phyloP scores from a whole-genome alignment of 345 rosid species.

The Hibiscus mutabilis region DNA sequence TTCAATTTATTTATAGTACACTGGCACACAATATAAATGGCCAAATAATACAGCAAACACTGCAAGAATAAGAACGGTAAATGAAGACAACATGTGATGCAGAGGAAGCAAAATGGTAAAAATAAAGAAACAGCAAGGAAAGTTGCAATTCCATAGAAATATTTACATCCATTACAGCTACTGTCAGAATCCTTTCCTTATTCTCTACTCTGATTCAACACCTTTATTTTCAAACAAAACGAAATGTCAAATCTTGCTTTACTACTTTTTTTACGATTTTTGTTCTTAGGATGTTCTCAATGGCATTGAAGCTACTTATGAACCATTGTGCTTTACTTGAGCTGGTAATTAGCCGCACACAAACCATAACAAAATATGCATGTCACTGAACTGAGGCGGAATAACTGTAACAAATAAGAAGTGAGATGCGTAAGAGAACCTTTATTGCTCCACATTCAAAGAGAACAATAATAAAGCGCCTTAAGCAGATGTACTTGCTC shows the following conservation, averaged over 20 bases:
- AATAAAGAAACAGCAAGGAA: neutral
- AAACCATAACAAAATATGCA: neutral
- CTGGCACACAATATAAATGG: neutral
- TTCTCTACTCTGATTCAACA: neutral
- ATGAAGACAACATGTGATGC: neutral
- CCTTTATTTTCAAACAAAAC: constrained; percentile 4
- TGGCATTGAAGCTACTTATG: neutral
- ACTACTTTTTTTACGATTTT: neutral
- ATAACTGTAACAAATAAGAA: constrained; percentile 8
- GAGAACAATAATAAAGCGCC: constrained; percentile 85
- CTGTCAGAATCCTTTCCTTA: neutral
- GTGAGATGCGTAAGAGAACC: constrained; percentile 35
- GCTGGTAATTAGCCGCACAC: neutral
- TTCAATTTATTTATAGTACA: neutral
- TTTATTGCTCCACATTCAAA: constrained; percentile 75
- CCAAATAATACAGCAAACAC: neutral
- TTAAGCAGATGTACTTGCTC: constrained; percentile 84
- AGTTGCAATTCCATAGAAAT: neutral
- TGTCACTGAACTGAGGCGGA: neutral
- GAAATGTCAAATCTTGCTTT: constrained; percentile 2
- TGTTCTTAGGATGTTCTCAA: neutral
- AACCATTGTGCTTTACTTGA: neutral
- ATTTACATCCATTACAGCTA: neutral
- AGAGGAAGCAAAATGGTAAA: neutral
- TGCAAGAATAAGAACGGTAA: neutral